Evolutionary conservation across 202 grass and related monocot species (phyloP).

Genomic region (Zoysia matrella): DNA sequence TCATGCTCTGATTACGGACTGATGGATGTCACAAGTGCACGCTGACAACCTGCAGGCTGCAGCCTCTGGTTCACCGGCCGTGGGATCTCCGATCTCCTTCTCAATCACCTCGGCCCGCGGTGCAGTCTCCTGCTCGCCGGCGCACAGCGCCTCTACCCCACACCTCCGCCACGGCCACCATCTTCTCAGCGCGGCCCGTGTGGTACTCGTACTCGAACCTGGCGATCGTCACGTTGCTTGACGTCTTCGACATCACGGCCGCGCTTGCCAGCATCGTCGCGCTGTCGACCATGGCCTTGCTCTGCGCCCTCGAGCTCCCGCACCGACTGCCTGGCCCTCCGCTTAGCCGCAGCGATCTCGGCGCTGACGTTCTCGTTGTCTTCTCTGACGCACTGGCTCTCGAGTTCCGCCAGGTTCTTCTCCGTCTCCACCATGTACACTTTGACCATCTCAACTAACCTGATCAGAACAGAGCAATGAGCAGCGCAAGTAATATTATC

Average conservation of each 20-base stretch:
- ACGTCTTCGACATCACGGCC: background rate
- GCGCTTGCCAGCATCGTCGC: constrained; percentile 22
- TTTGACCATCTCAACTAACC: background rate
- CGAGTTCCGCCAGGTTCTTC: constrained; percentile 30
- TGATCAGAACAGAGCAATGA: background rate
- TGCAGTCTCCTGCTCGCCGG: constrained; percentile 69
- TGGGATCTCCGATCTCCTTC: constrained; percentile 35
- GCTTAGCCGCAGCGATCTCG: constrained; percentile 33
- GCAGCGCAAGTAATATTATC: constrained; percentile 19
- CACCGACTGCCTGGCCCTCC: constrained; percentile 25
- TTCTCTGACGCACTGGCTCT: constrained; percentile 13
- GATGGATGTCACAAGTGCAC: background rate
- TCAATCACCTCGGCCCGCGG: constrained; percentile 53
- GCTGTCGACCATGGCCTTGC: constrained; percentile 44
- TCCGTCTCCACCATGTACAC: constrained; percentile 38
- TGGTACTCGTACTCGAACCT: constrained; percentile 87
- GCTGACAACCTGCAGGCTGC: background rate
- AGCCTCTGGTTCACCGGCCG: background rate
- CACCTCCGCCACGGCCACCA: constrained; percentile 61
- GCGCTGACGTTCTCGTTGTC: constrained; percentile 14
- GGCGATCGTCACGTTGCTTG: constrained; percentile 51
- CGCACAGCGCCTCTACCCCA: constrained; percentile 61
- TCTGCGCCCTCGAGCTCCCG: constrained; percentile 50
- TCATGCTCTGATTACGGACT: background rate
- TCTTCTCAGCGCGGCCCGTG: constrained; percentile 55